A percentile compares a stretch with the other conserved stretches of the same genome.
phyloP scores from a whole-genome alignment of 176 grass and related monocot species.

The Oryza rufipogon region DNA sequence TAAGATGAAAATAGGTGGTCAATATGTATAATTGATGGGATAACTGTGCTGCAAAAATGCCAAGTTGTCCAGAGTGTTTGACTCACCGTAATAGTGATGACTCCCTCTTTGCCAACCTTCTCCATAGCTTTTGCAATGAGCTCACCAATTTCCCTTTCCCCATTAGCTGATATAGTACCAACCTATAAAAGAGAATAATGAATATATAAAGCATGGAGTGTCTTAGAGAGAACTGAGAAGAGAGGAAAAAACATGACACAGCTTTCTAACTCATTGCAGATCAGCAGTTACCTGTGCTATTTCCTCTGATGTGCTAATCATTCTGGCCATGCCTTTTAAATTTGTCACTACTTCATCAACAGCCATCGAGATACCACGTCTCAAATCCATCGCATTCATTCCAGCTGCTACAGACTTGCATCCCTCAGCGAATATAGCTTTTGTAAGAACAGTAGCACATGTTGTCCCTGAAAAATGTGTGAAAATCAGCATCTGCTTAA shows the following conservation, averaged over 20 bases:
- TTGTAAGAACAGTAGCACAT: constrained; percentile 84
- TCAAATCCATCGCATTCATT: constrained; percentile 92
- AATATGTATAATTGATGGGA: not conserved
- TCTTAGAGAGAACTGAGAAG: constrained; percentile 19
- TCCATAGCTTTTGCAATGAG: constrained; percentile 96
- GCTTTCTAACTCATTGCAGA: constrained; percentile 44
- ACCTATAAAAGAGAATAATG: constrained; percentile 61
- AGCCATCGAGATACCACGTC: constrained; percentile 85
- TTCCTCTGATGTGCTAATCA: constrained; percentile 94
- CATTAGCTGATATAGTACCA: constrained; percentile 87
- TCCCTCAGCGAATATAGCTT: constrained; percentile 85
- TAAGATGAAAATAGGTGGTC: no score
- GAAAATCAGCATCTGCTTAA: constrained; percentile 16
- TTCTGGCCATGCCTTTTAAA: constrained; percentile 79
- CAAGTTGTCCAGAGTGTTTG: constrained; percentile 11
- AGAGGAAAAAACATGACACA: constrained; percentile 42
- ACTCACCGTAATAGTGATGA: constrained; percentile 84
- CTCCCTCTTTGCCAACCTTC: constrained; percentile 96
- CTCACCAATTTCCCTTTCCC: constrained; percentile 93
- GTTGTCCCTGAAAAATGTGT: constrained; percentile 67
- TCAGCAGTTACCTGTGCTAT: constrained; percentile 73
- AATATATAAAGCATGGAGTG: constrained; percentile 38
- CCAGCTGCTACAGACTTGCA: constrained; percentile 90
- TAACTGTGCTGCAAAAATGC: not conserved
- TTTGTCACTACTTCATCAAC: constrained; percentile 81